Base-by-base conservation (phyloP, 768 basidiomycete genomes). In the Terana coerulea region DNA sequence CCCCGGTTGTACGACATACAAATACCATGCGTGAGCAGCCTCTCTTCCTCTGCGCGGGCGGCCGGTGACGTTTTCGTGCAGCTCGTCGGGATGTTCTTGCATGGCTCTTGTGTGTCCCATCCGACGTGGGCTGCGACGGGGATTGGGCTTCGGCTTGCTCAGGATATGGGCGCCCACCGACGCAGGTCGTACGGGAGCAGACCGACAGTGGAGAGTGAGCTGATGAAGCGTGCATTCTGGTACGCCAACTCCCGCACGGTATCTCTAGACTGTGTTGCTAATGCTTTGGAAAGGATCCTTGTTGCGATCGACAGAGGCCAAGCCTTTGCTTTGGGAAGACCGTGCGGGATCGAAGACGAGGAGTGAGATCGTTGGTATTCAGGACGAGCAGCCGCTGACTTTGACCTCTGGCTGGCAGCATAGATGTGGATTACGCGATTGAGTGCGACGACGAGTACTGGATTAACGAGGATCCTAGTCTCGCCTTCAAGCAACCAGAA, bases 391-490 rank as follows among this genome's bases (percentile, higher is more conserved):
- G 41, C 24, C 39, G 42, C 35, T 35, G 28, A 14, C 47, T 9
- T 47, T 50, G 4, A 50, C 33, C 5, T n/a, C 12, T 28, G 25
- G 15, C 24, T 29, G 1, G 2, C 42, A 88, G 86, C 59, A 81
- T 86, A 56, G 88, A 91, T 56, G 69, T 84, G 4, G 86, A 88
- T 35, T 67, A 79, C 11, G 47, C 54, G 2, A 34, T 54, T 0
- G 88, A 91, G 63, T 83, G 91, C 8, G 88, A 94, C 55, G 84
- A 86, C 54, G 79, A 84, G 52, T 91, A 81, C 60, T 92, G 88
- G 89, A 75, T 81, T 10, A 67, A 67, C 31, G 67, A 69, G 28
- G 80, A 83, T 51, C 78, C 78, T 0, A 69, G 71, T 1, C 68
- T 73, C 37, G 75, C 72, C 11, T 88, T 86, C 63, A 68, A 76